Evolutionary conservation across 345 rosid genomes (phyloP).

Genomic region (Kernera saxatilis): DNA sequence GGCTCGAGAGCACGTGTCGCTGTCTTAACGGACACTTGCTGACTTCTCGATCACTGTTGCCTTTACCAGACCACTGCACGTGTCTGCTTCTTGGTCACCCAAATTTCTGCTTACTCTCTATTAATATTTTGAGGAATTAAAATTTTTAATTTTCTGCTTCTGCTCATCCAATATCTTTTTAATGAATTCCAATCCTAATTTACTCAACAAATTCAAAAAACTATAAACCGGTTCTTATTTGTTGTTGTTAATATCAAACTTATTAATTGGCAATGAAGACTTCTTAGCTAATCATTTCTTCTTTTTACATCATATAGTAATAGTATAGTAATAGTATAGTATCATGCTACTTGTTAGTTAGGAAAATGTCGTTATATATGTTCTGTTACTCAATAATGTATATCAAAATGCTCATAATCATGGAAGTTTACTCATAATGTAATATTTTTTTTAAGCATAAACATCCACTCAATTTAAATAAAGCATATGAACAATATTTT

Average conservation of each 20-base stretch:
- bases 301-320: not conserved
- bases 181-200: not conserved
- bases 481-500: not conserved
- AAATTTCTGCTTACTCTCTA: slow-evolving; percentile 21
- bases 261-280: not conserved
- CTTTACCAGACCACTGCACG: slow-evolving; percentile 39
- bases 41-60: slow-evolving; percentile 36
- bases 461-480: not conserved
- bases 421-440: not conserved
- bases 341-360: not conserved
- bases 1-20: slow-evolving; percentile 39
- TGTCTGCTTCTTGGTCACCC: slow-evolving; percentile 37
- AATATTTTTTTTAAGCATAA: not conserved
- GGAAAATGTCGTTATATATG: not conserved
- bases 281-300: not conserved
- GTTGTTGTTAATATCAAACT: not conserved
- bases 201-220: not conserved
- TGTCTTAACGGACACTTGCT: slow-evolving; percentile 35
- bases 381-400: not conserved
- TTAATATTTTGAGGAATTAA: not conserved
- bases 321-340: too few species aligned
- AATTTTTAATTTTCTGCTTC: not conserved
- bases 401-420: not conserved
- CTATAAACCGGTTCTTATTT: not conserved
- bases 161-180: not conserved